phyloP scores from a whole-genome alignment of 1,284 basidiomycete species.

The Boletus sp. region DNA sequence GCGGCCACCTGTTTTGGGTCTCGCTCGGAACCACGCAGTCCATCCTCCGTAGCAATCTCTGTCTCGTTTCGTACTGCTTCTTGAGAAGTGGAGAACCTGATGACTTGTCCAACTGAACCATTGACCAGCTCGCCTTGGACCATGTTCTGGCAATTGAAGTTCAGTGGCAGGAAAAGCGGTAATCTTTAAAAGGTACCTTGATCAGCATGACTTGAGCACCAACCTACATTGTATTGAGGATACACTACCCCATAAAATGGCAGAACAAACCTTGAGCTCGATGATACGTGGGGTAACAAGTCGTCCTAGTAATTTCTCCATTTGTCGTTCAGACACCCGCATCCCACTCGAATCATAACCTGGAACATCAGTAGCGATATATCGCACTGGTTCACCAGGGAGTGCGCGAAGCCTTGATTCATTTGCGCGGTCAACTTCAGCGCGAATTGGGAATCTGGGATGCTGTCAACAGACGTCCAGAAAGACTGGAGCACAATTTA shows the following conservation, averaged over 20 bases:
- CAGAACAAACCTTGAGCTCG: slow-evolving; percentile 32
- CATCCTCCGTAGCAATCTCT: slow-evolving; percentile 43
- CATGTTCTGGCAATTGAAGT: slow-evolving; percentile 46
- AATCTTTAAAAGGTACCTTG: slow-evolving; percentile 47
- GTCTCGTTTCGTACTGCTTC: slow-evolving; percentile 49
- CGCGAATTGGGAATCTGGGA: slow-evolving; percentile 36
- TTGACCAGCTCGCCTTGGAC: slow-evolving; percentile 75
- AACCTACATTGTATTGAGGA: slow-evolving; percentile 29
- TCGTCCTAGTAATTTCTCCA: slow-evolving; percentile 31
- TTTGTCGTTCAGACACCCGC: slow-evolving; percentile 30
- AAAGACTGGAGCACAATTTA: slow-evolving; percentile 36
- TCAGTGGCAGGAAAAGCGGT: slow-evolving; percentile 2
- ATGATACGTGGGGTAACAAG: slow-evolving; percentile 32
- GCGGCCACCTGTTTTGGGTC: slow-evolving; percentile 20
- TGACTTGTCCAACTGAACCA: slow-evolving; percentile 83
- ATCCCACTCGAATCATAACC: slow-evolving; percentile 32
- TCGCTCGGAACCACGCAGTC: slow-evolving; percentile 37
- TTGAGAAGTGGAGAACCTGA: slow-evolving; percentile 59
- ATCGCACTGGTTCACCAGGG: slow-evolving; percentile 24
- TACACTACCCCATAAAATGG: background rate
- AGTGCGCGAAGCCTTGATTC: slow-evolving; percentile 34
- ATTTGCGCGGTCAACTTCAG: slow-evolving; percentile 39
- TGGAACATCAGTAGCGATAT: slow-evolving; percentile 30
- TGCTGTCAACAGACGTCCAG: slow-evolving; percentile 12
- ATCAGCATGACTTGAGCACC: slow-evolving; percentile 74